Evolutionary conservation across 805 yeast genomes (phyloP), one percentile per base, ranked within the genome.

Genomic region (Saccharomycopsis malanga): DNA sequence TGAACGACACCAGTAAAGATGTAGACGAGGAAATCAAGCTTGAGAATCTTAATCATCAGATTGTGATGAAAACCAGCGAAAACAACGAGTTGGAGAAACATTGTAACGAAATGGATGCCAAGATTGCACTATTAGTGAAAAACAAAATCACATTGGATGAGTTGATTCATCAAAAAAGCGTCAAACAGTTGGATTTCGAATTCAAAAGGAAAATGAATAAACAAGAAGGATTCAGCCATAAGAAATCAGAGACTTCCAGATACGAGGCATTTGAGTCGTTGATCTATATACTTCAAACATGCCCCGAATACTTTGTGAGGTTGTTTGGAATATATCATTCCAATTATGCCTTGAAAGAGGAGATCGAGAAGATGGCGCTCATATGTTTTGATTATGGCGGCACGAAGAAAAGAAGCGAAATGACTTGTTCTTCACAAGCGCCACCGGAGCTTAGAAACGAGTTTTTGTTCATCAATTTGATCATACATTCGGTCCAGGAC

Each of bases 211-310:
- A 39, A 36, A 36, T 38, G 34, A 10, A 37, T 12, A 36, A 10
- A 3, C 18, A 37, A 18, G 27, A 18, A 7, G 46, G 9, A 12
- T 34, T 15, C 17, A 5, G 17, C 20, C 27, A 10, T 21, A 5
- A 37, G 18, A 41, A 41, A 14, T 25, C 46, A n/a, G 24, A 42
- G 68, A 0, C 58, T 69, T 25, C 65, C 62, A 70, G 86, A 49
- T 68, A 79, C 44, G 88, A 81, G 51, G 64, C 77, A 1, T 85
- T 83, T 61, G 96, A 84, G 56, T 83, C 85, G 15, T 60, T 91
- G 42, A 81, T 93, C 54, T 93, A 83, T 58, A 65, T 91, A 23
- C 62, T 93, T 38, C 98, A 93, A 61, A 85, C 95, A 0, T 87
- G 85, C 57, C 85, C 95, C 0, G 62, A 63, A 1, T 93, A 93